Evolutionary conservation across 495 filamentous ascomycete species (phyloP), one percentile per base, ranked within the genome.

Genomic region (Xylaria telfairii): DNA sequence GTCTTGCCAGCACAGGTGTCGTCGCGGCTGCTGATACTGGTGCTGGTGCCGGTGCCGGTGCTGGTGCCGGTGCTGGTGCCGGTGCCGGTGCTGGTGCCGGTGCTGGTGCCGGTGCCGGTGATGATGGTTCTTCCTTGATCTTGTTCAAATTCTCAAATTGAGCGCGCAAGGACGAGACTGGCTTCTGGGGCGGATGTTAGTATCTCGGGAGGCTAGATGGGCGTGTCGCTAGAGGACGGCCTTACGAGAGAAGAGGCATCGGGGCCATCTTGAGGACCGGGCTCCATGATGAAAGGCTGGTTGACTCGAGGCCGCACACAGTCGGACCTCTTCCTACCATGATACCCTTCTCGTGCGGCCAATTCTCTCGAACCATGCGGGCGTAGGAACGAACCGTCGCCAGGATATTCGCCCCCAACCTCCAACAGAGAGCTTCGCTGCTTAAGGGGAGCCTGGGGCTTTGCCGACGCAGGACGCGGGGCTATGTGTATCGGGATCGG

Each of bases 121-220:
- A 21, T 66, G 74, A 34, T 56, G 77, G 65, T 21, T 77, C 69
- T 67, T 84, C 80, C 75, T 82, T 88, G 64, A 83, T 76, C 72
- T 88, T 88, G 46, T 90, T 87, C 78, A 97, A 90, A 68, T 92
- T 92, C 84, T 99, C 96, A 76, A 99, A 99, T 77, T 95, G 92
- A 51, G 94, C 96, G 59, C 93, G 88, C 41, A 98, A 84, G 56
- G 95, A 97, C 51, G 96, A 99, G 32, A 99, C 96, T 0, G 96
- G 93, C 84, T 87, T 87, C 87, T 88, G 69, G 42, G 28, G 44
- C 28, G 75, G 39, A 37, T 42, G 72, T 83, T 63, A 84, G 77
- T 46, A 74, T 62, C 30, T 47, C 30, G 53, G 42, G 4, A n/a
- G 32, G 19, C 56, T 30, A 47, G 57, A 53, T 4, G 17, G 34